Conservation (phyloP, 23 red algal species). For the Pyropia haitanensis region DNA sequence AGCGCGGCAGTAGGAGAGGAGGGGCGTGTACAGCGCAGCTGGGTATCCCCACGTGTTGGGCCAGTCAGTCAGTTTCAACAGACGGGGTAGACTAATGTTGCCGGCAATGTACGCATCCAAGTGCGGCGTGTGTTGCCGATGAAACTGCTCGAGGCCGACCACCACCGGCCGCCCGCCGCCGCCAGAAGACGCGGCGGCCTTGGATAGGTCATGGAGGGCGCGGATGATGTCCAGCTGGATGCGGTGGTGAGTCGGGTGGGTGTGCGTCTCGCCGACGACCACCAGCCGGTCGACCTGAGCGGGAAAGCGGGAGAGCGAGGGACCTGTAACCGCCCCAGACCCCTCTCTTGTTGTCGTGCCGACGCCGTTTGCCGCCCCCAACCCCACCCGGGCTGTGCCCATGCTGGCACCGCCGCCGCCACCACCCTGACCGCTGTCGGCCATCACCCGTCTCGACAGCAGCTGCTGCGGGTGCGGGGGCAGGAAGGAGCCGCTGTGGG, state of each 20-base stretch:
- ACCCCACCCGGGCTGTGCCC: too few species aligned
- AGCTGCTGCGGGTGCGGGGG: conserved; percentile 9
- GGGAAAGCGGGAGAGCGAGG: background rate
- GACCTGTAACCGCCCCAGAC: background rate
- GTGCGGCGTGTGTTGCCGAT: conserved; percentile 42
- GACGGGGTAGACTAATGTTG: conserved; percentile 19
- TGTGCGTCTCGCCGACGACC: conserved; percentile 22
- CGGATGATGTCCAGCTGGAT: conserved; percentile 10
- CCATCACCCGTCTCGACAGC: background rate
- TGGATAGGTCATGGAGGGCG: background rate
- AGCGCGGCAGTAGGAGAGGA: conserved; percentile 60
- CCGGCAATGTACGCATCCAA: conserved; percentile 63
- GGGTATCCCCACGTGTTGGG: conserved; percentile 58
- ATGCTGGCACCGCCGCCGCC: too few species aligned
- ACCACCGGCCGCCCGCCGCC: conserved; percentile 20
- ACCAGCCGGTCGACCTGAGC: conserved; percentile 1
- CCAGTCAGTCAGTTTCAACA: conserved; percentile 56
- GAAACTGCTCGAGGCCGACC: conserved; percentile 87
- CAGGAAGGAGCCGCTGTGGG: conserved; percentile 22
- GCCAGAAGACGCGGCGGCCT: too few species aligned
- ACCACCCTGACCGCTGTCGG: too few species aligned
- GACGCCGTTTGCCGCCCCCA: too few species aligned
- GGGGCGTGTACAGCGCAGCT: conserved; percentile 40
- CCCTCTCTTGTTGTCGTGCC: too few species aligned
- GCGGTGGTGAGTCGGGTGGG: conserved; percentile 13